Base-by-base conservation (phyloP, 2,329 filamentous ascomycete genomes). In the Colletotrichum phormii region DNA sequence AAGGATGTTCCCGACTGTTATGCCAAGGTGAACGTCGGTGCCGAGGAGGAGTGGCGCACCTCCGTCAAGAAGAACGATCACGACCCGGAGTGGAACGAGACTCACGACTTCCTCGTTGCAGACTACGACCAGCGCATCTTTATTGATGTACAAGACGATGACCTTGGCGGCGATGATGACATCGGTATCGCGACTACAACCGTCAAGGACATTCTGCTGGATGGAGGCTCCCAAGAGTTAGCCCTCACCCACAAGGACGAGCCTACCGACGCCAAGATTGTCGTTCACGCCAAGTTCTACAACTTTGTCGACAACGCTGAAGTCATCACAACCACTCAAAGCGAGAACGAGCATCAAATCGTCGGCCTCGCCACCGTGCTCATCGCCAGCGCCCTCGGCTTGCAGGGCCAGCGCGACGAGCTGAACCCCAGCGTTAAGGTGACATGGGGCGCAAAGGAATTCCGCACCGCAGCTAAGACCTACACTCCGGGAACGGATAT, bases 1-100 rank as follows among this genome's bases (percentile, higher is more conserved):
- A 83, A 85, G 60, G 85, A 86, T 65, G 79, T 83, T 0, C 86
- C 85, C 7, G 86, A 87, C 76, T 86, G 84, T 77, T 87, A 83
- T 76, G 82, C 79, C 75, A 84, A 83, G 60, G 83, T 86, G 73
- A 80, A 74, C 24, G 76, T 87, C 22, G 85, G 85, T 37, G 84
- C 84, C 3, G 85, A 84, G 74, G 78, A 78, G 5, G 78, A 81
- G 49, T 87, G 85, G 85, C 81, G 82, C 54, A 86, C 85, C 0
- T 78, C 80, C 2, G 81, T 80, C 4, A 81, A 84, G 72, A 82
- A 86, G 73, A 84, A 86, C 74, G 77, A 81, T 37, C 78, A 78
- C 37, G 79, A 85, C 42, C 86, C 86, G 0, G 80, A 79, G 29
- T 87, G 85, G 85, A 83, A 86, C 75, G 85, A 87, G 77, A 85